phyloP scores from a whole-genome alignment of 139 green algal species.

The Coelastrella sp. region DNA sequence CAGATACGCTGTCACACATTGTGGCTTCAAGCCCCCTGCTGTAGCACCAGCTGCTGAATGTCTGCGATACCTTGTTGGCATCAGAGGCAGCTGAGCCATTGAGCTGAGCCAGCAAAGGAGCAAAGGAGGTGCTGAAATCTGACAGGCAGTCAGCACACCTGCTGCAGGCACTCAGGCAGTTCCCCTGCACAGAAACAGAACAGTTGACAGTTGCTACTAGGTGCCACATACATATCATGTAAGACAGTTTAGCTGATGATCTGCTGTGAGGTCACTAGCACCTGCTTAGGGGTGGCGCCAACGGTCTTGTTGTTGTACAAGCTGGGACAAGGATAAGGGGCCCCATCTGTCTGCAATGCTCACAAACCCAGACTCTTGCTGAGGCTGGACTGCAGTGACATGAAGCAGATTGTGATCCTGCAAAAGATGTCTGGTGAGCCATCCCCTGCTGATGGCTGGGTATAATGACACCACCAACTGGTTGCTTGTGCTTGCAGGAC shows the following conservation, averaged over 20 bases:
- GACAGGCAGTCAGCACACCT: not conserved
- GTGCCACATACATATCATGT: not conserved
- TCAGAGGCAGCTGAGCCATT: not conserved
- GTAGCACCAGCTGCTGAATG: not conserved
- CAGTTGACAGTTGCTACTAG: not conserved
- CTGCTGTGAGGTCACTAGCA: too few relatives aligned
- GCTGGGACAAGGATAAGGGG: too few relatives aligned
- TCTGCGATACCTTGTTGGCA: not conserved
- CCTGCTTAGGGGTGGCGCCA: too few relatives aligned
- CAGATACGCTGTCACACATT: not conserved
- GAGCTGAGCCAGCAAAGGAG: not conserved
- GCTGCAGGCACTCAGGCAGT: not conserved
- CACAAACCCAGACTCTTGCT: too few relatives aligned
- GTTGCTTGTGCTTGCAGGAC: not conserved
- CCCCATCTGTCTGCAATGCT: too few relatives aligned
- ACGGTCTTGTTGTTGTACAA: too few relatives aligned
- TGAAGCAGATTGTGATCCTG: not conserved
- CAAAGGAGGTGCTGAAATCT: not conserved
- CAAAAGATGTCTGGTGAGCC: not conserved
- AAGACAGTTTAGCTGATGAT: too few relatives aligned
- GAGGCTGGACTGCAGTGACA: too few relatives aligned
- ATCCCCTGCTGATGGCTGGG: not conserved
- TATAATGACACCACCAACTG: not conserved
- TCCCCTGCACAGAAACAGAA: not conserved
- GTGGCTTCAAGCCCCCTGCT: not conserved